phyloP scores from a whole-genome alignment of 495 filamentous ascomycete genomes.

The Tuber umbilicatum region DNA sequence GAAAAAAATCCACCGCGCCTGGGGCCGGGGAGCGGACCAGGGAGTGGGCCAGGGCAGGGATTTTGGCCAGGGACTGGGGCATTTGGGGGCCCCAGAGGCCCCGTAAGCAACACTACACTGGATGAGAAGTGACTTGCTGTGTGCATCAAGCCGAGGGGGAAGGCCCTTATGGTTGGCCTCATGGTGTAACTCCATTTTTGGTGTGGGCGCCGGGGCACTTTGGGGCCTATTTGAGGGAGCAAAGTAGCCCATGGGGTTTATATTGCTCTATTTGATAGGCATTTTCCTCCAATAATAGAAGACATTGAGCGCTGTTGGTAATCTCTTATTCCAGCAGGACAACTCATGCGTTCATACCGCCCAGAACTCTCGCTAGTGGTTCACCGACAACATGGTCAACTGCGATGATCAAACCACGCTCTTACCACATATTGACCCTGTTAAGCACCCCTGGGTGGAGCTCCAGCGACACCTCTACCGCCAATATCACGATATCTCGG shows the following conservation, averaged over 20 bases:
- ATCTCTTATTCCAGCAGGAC: slow-evolving; percentile 34
- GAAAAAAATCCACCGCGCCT: no score
- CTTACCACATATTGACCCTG: slow-evolving; percentile 41
- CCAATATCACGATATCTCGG: slow-evolving; percentile 13
- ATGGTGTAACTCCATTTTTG: no score
- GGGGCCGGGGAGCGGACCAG: no score
- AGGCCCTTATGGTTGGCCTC: slow-evolving; percentile 6
- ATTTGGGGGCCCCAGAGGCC: no score
- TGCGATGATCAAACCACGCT: slow-evolving; percentile 37
- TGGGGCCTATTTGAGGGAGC: slow-evolving; percentile 13
- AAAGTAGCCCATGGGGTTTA: slow-evolving; percentile 7
- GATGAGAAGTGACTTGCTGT: no score
- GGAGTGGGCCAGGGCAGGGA: no score
- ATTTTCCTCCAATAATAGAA: not conserved
- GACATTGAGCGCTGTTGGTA: not conserved
- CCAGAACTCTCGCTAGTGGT: slow-evolving; percentile 18
- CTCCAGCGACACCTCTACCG: slow-evolving; percentile 23
- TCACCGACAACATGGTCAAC: slow-evolving; percentile 26
- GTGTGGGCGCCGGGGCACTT: no score
- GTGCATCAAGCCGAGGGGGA: not conserved
- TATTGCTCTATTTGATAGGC: not conserved
- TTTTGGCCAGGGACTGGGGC: no score
- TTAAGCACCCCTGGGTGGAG: slow-evolving; percentile 38
- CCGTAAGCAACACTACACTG: no score
- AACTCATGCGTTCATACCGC: slow-evolving; percentile 31